Conservation (phyloP, 768 basidiomycete species). For the Pulveroboletus sp. region DNA sequence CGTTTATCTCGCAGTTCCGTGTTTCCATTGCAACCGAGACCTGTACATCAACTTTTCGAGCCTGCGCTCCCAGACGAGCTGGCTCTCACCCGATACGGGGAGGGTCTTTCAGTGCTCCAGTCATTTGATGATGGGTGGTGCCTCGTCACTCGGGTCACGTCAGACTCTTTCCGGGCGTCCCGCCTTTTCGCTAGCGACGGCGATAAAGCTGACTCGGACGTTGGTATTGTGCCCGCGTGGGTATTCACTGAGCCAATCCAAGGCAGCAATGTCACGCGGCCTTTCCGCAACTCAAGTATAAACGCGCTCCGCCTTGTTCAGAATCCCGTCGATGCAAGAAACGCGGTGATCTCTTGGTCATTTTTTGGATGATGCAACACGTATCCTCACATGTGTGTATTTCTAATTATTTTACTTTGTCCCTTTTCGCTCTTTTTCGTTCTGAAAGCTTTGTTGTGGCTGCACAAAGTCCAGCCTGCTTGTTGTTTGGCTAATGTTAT, state of each 20-base stretch:
- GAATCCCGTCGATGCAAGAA: conserved; percentile 33
- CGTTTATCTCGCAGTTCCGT: conserved; percentile 12
- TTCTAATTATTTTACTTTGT: conserved; percentile 1
- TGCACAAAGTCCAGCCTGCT: background rate
- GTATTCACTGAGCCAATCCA: conserved; percentile 65
- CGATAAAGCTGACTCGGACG: conserved; percentile 54
- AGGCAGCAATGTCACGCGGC: conserved; percentile 59
- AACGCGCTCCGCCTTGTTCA: conserved; percentile 50
- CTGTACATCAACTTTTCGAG: conserved; percentile 62
- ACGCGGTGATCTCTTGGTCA: conserved; percentile 67
- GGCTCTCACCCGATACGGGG: conserved; percentile 48
- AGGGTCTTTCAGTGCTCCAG: conserved; percentile 59
- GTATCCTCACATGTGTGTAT: background rate
- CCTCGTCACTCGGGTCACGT: conserved; percentile 56
- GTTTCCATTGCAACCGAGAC: conserved; percentile 41
- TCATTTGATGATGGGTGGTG: conserved; percentile 83
- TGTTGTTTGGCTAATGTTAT: background rate
- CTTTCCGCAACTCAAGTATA: conserved; percentile 55
- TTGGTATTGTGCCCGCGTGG: conserved; percentile 77
- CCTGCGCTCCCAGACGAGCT: conserved; percentile 78
- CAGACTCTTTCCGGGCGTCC: conserved; percentile 40
- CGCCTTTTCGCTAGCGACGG: conserved; percentile 12
- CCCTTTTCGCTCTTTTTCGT: background rate
- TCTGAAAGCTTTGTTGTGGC: background rate
- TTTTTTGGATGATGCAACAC: conserved; percentile 44